Base-by-base conservation (phyloP, 2,329 filamentous ascomycete species). In the Scytalidium lignicola region DNA sequence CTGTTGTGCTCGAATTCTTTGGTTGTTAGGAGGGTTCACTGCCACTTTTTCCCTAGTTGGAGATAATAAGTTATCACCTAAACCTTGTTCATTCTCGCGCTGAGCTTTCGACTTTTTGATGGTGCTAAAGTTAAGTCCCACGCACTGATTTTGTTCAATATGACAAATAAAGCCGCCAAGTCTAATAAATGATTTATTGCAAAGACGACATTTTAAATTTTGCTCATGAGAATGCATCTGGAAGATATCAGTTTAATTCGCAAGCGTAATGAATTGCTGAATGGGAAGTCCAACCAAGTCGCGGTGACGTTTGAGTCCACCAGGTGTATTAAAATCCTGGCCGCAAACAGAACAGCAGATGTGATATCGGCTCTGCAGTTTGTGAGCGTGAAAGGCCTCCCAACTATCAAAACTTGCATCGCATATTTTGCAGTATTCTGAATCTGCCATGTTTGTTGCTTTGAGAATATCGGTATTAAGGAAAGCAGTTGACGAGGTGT, bases 101-200 rank as follows among this genome's bases (percentile, higher is more conserved):
- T 37, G 4, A 37, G 8, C 5, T 37, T 37, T 37, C 32, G n/a
- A 37, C 23, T 26, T 26, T 26, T 26, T 26, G 23, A 26, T 3
- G 7, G 5, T 46, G 32, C 8, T 20, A 21, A 10, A 29, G 17
- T 10, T n/a, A 32, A 13, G 37, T 20, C 32, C n/a, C 4, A 13
- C 5, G 37, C 59, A 60, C n/a, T 50, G 29, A 3, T 47, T 29
- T 2, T 43, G 19, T 43, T 62, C 59, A 15, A 57, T 47, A 22
- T 62, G 59, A 12, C 46, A 40, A 12, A 60, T 50, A 10, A 62
- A 37, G 15, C 52, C 50, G 13, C 57, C 58, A 19, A 59, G 47
- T n/a, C 55, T 51, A 8, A 40, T 50, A 39, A 60, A 62, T 9
- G 29, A 37, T n/a, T 40, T 49, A 7, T 29, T 8, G 28, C 59